Evolutionary conservation across 2,329 filamentous ascomycete genomes (phyloP).

Genomic region (Exophiala sp.): DNA sequence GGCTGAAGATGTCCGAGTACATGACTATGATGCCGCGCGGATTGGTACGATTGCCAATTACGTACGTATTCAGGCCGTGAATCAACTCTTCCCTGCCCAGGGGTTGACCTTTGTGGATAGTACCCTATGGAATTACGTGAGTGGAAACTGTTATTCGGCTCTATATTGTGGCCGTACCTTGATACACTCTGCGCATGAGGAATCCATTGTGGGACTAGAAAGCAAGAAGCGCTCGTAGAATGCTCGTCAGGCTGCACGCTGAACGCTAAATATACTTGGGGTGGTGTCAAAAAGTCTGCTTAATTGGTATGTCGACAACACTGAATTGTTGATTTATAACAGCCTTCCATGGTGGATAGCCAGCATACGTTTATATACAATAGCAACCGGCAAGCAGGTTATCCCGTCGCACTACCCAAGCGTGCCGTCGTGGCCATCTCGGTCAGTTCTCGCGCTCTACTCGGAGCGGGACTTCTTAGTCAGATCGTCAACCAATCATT

Average conservation of each 20-base stretch:
- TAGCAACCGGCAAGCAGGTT: background rate
- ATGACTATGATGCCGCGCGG: conserved; percentile 52
- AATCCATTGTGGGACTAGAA: conserved; percentile 3
- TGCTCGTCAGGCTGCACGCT: too few species aligned
- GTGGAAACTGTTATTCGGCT: conserved; percentile 5
- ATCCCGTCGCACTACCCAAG: background rate
- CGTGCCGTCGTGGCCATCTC: background rate
- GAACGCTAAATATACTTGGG: background rate
- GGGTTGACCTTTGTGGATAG: conserved; percentile 42
- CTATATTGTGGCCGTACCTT: conserved; percentile 19
- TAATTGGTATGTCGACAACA: background rate
- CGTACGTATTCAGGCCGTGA: conserved; percentile 50
- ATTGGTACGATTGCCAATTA: conserved; percentile 38
- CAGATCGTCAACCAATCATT: background rate
- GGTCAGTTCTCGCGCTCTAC: conserved; percentile 13
- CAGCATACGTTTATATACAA: background rate
- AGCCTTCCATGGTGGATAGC: background rate
- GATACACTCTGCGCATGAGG: conserved; percentile 28
- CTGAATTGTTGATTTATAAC: background rate
- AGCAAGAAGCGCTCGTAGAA: too few species aligned
- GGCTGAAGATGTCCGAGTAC: conserved; percentile 56
- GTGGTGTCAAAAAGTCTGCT: background rate
- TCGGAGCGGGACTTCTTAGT: conserved; percentile 4
- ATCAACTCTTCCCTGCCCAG: conserved; percentile 45
- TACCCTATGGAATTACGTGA: conserved; percentile 35